Evolutionary conservation across 768 basidiomycete species (phyloP), one percentile per base, ranked within the genome.

Genomic region (Tylopilus rubrobrunneus): DNA sequence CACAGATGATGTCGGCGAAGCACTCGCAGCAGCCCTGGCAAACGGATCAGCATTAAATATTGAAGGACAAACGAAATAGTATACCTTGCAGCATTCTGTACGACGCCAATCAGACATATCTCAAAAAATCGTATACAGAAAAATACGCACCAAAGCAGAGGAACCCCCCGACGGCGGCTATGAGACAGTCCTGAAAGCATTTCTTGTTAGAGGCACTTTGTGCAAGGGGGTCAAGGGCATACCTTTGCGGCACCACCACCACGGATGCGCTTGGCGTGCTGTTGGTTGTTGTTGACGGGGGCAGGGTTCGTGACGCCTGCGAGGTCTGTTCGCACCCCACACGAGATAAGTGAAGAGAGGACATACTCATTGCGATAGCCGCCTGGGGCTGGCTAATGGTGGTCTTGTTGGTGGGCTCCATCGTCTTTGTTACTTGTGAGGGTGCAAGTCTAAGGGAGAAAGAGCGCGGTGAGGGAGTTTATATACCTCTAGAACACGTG

Each of bases 221-320:
- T 39, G 28, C 19, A 27, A 48, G 48, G 0, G 19, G 40, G 11
- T 15, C 9, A 29, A 36, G 4, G 34, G 52, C 58, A 49, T 54
- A 85, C 86, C 78, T 80, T 86, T 29, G 63, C 86, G 44, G 81
- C 86, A 56, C 86, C 87, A 62, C 83, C 87, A 55, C 87, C 87
- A 52, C 87, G 83, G 46, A 89, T 66, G 55, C 86, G 82, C 50
- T 74, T 75, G 5, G 83, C 80, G 41, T 71, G 71, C 44, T 73
- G 70, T 55, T 70, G 72, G 53, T 78, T 73, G 51, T 75, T 72
- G 47, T 74, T 70, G 9, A 71, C 64, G 21, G 75, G 65, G 21
- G 76, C 69, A 15, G 76, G 75, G 65, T 73, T 77, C 72, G 78
- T 76, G 6, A 74, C 73, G 59, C 71, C 83, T 84, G n/a, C 15